Conservation (phyloP, 495 filamentous ascomycete species). For the Aspergillus conjunctus region DNA sequence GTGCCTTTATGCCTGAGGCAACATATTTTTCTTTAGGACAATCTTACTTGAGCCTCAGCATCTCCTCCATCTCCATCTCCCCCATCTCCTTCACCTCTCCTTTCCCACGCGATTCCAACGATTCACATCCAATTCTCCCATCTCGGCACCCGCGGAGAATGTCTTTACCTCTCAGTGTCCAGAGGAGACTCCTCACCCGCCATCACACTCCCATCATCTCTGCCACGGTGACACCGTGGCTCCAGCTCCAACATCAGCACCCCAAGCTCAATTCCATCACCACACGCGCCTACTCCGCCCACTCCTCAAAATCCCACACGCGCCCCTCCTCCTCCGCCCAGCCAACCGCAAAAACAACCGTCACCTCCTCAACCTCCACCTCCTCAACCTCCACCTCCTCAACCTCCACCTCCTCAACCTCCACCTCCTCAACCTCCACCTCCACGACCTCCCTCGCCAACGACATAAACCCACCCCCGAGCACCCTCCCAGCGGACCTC, state of each 20-base stretch:
- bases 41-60: neutral
- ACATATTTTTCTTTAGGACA: constrained; percentile 1
- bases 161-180: constrained; percentile 13
- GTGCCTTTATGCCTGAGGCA: constrained; percentile 20
- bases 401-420: constrained; percentile 16
- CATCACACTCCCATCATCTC: neutral
- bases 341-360: constrained; percentile 8
- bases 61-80: constrained; percentile 3
- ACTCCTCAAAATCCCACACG: constrained; percentile 24
- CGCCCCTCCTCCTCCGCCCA: constrained; percentile 28
- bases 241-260: constrained; percentile 4
- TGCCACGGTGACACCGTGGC: neutral
- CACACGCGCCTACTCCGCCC: constrained; percentile 5
- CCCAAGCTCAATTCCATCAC: neutral
- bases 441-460: constrained; percentile 21
- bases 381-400: constrained; percentile 22
- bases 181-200: constrained; percentile 10
- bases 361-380: constrained; percentile 23
- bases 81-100: constrained; percentile 9
- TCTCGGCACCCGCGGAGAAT: constrained; percentile 9
- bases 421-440: constrained; percentile 22
- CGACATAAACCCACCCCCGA: constrained; percentile 44
- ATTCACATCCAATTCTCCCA: neutral
- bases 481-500: constrained; percentile 42
- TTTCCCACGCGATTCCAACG: neutral